Percentiles rank a stretch among this genome's conserved stretches.
These are phyloP conservation scores for Candida sithepensis DNA, from an alignment of 805 yeast genomes.

Conservation along the genomic window DNA sequence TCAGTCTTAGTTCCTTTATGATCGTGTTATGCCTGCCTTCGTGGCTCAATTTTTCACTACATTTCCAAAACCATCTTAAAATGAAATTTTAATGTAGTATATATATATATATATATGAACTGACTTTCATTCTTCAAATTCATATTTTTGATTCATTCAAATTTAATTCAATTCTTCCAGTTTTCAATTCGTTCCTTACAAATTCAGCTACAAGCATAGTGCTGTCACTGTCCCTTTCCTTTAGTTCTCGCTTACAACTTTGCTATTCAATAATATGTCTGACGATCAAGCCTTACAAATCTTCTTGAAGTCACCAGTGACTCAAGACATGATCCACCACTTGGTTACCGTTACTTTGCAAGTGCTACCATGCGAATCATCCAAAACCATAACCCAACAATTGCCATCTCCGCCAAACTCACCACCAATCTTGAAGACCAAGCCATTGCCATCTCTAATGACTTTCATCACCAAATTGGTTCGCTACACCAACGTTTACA, in stretches of 20 bases:
- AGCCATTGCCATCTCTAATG: constrained; percentile 64
- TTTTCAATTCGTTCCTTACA: neutral
- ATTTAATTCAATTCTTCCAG: neutral
- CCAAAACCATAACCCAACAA: constrained; percentile 33
- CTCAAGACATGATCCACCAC: constrained; percentile 71
- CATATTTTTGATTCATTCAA: neutral
- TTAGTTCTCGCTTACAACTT: too few relatives aligned
- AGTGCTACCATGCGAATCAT: constrained; percentile 58
- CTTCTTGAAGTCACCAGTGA: constrained; percentile 61
- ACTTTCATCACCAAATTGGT: constrained; percentile 70
- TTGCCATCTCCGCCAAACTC: constrained; percentile 30
- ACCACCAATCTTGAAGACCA: constrained; percentile 31
- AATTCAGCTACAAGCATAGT: neutral
- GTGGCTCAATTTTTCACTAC: neutral
- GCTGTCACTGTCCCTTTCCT: neutral
- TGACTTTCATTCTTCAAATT: neutral
- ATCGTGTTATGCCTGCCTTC: neutral
- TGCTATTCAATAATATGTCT: too few relatives aligned
- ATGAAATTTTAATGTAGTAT: neutral
- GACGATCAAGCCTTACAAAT: constrained; percentile 55
- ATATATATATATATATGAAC: neutral
- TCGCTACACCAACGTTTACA: constrained; percentile 73
- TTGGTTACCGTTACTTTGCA: constrained; percentile 63
- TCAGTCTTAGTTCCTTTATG: too few relatives aligned
- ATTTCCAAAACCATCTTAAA: neutral